Evolutionary conservation across 2,329 filamentous ascomycete genomes (phyloP).

Genomic region (Claviceps sp.): DNA sequence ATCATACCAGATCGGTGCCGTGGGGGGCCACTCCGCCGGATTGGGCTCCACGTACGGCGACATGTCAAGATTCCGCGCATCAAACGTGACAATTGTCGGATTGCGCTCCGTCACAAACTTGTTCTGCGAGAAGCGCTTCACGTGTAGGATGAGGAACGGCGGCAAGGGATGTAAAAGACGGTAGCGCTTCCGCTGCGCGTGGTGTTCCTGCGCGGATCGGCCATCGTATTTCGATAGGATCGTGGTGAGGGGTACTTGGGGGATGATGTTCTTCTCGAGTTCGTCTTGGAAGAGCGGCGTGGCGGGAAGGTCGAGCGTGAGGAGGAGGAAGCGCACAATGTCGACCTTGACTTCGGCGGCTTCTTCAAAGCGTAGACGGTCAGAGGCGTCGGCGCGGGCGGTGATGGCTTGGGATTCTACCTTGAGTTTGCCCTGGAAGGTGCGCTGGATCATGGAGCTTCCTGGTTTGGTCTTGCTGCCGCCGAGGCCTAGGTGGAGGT

Average conservation of each 20-base stretch:
- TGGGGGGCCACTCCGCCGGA: conserved; percentile 51
- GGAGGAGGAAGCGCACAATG: conserved; percentile 69
- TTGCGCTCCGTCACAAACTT: conserved; percentile 95
- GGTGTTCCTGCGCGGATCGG: conserved; percentile 70
- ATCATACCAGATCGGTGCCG: conserved; percentile 87
- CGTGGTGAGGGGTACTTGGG: conserved; percentile 69
- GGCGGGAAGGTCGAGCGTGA: conserved; percentile 84
- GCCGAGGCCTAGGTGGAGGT: conserved; percentile 80
- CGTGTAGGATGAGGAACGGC: conserved; percentile 82
- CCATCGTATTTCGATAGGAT: conserved; percentile 92
- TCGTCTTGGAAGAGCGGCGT: conserved; percentile 95
- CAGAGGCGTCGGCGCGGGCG: conserved; percentile 73
- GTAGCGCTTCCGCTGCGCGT: conserved; percentile 79
- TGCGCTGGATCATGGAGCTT: conserved; percentile 75
- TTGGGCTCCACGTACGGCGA: conserved; percentile 85
- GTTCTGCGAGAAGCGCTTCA: conserved; percentile 94
- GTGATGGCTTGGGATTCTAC: conserved; percentile 92
- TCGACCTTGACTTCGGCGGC: conserved; percentile 68
- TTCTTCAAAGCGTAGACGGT: conserved; percentile 86
- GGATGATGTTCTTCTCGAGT: conserved; percentile 89
- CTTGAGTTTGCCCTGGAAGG: conserved; percentile 86
- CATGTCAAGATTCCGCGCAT: conserved; percentile 70
- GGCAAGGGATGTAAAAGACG: conserved; percentile 81
- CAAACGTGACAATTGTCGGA: conserved; percentile 95
- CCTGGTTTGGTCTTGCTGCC: conserved; percentile 78